These are phyloP conservation scores for Pseudogymnoascus sp. DNA, from an alignment of 2,329 filamentous ascomycete species.

Conservation along the genomic window DNA sequence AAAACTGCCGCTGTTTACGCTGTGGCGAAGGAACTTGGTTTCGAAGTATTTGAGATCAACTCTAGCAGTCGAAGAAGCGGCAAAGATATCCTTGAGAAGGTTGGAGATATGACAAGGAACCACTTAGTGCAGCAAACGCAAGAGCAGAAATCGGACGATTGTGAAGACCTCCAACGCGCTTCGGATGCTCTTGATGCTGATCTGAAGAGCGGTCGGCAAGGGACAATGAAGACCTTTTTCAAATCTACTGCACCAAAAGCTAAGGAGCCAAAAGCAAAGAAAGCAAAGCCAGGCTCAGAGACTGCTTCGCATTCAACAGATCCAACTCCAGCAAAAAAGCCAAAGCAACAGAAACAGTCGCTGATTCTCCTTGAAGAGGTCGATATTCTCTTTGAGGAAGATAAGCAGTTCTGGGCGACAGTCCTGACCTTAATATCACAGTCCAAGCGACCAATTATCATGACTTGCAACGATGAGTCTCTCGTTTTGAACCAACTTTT, in stretches of 20 bases:
- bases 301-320: not conserved
- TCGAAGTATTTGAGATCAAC: conserved; percentile 94
- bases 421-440: conserved; percentile 69
- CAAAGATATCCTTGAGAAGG: conserved; percentile 81
- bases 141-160: conserved; percentile 28
- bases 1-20: conserved; percentile 93
- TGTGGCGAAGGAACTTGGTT: conserved; percentile 82
- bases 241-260: conserved; percentile 41
- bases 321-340: conserved; percentile 13
- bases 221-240: conserved; percentile 78
- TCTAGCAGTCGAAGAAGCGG: conserved; percentile 75
- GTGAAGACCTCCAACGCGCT: conserved; percentile 29
- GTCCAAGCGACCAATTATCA: conserved; percentile 85
- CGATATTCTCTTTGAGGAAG: conserved; percentile 89
- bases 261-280: conserved; percentile 26
- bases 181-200: conserved; percentile 47
- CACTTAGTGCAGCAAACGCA: conserved; percentile 67
- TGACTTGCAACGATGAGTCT: conserved; percentile 92
- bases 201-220: conserved; percentile 63
- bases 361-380: conserved; percentile 91
- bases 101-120: conserved; percentile 95
- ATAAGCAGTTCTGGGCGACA: conserved; percentile 89
- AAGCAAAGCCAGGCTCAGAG: conserved; percentile 13
- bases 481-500: conserved; percentile 68
- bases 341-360: conserved; percentile 71